These are phyloP conservation scores for Lecanosticta acicola DNA, from an alignment of 2,329 filamentous ascomycete species.

Conservation along the genomic window DNA sequence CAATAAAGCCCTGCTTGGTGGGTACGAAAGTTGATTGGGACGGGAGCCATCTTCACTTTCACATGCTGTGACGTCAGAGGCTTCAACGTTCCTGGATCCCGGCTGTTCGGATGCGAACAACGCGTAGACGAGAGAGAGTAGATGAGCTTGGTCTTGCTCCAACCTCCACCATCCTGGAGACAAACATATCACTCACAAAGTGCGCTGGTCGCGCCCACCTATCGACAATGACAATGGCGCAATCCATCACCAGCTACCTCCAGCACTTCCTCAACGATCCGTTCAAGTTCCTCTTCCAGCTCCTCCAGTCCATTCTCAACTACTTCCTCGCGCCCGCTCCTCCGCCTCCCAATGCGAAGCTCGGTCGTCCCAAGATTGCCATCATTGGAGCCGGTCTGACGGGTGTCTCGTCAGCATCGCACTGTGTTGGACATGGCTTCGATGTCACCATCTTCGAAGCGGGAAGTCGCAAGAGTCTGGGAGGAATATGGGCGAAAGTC, in stretches of 20 bases:
- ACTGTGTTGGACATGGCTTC: conserved; percentile 80
- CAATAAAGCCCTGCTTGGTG: too few relatives aligned
- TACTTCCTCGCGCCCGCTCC: conserved; percentile 64
- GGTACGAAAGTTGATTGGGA: neutral
- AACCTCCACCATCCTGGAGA: too few relatives aligned
- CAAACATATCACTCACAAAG: too few relatives aligned
- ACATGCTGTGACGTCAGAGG: conserved; percentile 1
- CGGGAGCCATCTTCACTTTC: conserved; percentile 4
- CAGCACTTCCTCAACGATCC: conserved; percentile 35
- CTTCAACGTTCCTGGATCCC: conserved; percentile 1
- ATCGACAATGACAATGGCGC: neutral
- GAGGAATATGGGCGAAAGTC: conserved; percentile 30
- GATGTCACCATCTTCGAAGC: conserved; percentile 75
- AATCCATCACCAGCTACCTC: conserved; percentile 14
- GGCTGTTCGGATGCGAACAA: too few relatives aligned
- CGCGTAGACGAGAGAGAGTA: too few relatives aligned
- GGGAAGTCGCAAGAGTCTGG: conserved; percentile 56
- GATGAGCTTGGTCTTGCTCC: too few relatives aligned
- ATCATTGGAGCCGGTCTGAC: conserved; percentile 55
- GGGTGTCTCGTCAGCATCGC: conserved; percentile 69
- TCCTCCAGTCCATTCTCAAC: conserved; percentile 60
- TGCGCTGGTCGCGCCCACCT: neutral
- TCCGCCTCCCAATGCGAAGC: conserved; percentile 53
- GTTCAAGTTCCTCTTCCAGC: conserved; percentile 57
- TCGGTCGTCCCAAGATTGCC: conserved; percentile 55